A percentile compares a stretch with the other conserved stretches of the same genome.
Evolutionary conservation across 2,329 filamentous ascomycete species (phyloP).

Genomic region (Aspergillus costaricaensis): DNA sequence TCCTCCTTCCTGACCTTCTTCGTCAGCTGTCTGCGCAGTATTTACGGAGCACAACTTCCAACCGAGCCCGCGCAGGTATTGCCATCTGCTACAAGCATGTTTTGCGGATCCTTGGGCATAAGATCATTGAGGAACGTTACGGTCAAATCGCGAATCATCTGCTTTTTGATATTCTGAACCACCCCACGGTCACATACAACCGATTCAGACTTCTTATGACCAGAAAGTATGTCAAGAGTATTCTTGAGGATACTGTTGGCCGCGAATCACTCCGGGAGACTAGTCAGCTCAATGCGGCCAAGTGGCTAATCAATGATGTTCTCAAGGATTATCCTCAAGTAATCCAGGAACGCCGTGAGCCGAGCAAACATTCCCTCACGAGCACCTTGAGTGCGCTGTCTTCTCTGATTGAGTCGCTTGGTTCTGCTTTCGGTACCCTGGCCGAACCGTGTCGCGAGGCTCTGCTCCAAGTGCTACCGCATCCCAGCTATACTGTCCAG

Average conservation of each 20-base stretch:
- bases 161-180: conserved; percentile 75
- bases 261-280: conserved; percentile 82
- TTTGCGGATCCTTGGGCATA: conserved; percentile 75
- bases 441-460: conserved; percentile 84
- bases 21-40: conserved; percentile 80
- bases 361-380: conserved; percentile 81
- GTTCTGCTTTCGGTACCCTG: conserved; percentile 76
- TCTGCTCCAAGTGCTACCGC: conserved; percentile 84
- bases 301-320: conserved; percentile 78
- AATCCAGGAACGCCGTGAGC: conserved; percentile 82
- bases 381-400: conserved; percentile 76
- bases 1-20: conserved; percentile 76
- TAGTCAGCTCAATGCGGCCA: conserved; percentile 80
- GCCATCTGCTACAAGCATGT: conserved; percentile 85
- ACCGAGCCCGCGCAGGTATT: conserved; percentile 77
- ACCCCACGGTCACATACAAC: conserved; percentile 74
- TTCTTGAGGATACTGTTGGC: conserved; percentile 82
- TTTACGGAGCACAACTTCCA: conserved; percentile 73
- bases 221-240: conserved; percentile 77
- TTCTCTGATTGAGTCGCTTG: conserved; percentile 75
- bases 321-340: conserved; percentile 94
- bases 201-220: conserved; percentile 85
- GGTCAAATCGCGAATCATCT: conserved; percentile 77
- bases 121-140: conserved; percentile 80
- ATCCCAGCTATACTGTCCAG: conserved; percentile 95